phyloP scores from a whole-genome alignment of 352 stramenopile genomes.

The Aphanomyces astaci region DNA sequence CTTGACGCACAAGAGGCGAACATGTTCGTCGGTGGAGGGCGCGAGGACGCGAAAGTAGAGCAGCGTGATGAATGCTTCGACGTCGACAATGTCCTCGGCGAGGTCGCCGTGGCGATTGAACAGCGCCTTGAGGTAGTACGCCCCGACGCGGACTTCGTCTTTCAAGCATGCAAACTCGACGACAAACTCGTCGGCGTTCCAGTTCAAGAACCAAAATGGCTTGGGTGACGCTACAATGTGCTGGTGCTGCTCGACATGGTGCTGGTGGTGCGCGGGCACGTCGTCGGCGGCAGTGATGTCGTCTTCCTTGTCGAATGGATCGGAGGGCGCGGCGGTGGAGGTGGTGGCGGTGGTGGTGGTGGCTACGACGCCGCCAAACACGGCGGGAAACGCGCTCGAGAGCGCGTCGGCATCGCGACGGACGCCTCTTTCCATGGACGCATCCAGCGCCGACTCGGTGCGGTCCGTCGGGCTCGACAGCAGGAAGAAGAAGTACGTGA shows the following conservation, averaged over 20 bases:
- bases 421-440: conserved; percentile 7
- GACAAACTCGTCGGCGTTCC: conserved; percentile 82
- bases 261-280: background rate
- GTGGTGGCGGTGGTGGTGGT: background rate
- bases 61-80: conserved; percentile 78
- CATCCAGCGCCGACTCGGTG: background rate
- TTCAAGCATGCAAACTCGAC: conserved; percentile 69
- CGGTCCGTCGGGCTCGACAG: conserved; percentile 5
- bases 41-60: conserved; percentile 77
- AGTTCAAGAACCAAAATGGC: conserved; percentile 74
- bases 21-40: conserved; percentile 17
- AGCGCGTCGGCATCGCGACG: background rate
- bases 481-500: conserved; percentile 75
- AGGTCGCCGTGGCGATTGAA: conserved; percentile 73
- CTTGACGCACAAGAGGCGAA: conserved; percentile 73
- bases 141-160: conserved; percentile 69
- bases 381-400: conserved; percentile 1
- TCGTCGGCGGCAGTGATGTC: background rate
- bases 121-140: conserved; percentile 77
- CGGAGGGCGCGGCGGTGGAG: background rate
- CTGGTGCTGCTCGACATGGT: too few species aligned
- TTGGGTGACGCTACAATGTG: background rate
- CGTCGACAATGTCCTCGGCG: conserved; percentile 66
- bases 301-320: background rate
- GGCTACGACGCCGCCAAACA: background rate